Conservation (phyloP, 2,329 filamentous ascomycete genomes). For the Fusarium sp. region DNA sequence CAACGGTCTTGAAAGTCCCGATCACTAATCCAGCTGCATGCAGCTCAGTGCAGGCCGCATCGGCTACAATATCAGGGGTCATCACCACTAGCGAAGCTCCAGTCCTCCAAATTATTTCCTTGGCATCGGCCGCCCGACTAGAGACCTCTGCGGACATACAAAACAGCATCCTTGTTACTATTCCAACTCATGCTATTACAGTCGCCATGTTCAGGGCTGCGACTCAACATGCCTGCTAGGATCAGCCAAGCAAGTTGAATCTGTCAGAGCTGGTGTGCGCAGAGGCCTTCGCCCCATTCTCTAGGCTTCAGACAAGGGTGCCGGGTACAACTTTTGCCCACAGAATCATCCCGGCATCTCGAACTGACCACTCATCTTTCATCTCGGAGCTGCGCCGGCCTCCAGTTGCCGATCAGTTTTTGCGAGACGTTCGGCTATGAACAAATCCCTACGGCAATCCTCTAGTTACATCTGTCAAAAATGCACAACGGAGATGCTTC, state of each 20-base stretch:
- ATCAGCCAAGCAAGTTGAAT: conserved; percentile 28
- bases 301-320: conserved; percentile 20
- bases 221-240: conserved; percentile 43
- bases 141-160: conserved; percentile 2
- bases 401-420: conserved; percentile 32
- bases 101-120: conserved; percentile 28
- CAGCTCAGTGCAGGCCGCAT: conserved; percentile 28
- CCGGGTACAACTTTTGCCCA: conserved; percentile 27
- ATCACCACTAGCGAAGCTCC: conserved; percentile 37
- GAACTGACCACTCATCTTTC: conserved; percentile 30
- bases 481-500: conserved; percentile 31
- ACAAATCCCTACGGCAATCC: conserved; percentile 39
- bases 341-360: conserved; percentile 31
- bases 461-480: conserved; percentile 39
- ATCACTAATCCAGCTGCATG: conserved; percentile 43
- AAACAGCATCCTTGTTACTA: conserved; percentile 15
- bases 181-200: conserved; percentile 40
- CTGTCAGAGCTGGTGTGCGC: conserved; percentile 35
- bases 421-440: conserved; percentile 30
- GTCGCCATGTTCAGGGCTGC: conserved; percentile 26
- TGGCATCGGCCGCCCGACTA: conserved; percentile 36
- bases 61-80: conserved; percentile 27
- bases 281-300: conserved; percentile 24
- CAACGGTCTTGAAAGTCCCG: conserved; percentile 25
- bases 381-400: conserved; percentile 33